phyloP scores from a whole-genome alignment of 345 rosid genomes.

The Adansonia digitata region DNA sequence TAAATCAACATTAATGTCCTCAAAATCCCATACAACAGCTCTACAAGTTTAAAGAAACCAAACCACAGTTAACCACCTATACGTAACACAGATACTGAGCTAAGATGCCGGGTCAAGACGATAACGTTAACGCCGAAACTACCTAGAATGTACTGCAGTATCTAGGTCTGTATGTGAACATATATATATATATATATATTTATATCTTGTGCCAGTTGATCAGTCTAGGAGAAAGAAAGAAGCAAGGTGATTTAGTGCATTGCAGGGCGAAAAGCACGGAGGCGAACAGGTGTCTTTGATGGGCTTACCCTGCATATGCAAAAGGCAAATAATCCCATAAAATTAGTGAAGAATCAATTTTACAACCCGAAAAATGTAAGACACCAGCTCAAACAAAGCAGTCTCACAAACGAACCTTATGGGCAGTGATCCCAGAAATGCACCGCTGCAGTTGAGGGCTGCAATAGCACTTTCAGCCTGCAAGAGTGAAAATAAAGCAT shows the following conservation, averaged over 20 bases:
- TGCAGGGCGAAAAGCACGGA: slow-evolving; percentile 49
- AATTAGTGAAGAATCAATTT: neutral
- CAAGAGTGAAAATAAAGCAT: slow-evolving; percentile 11
- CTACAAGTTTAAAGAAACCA: slow-evolving; percentile 20
- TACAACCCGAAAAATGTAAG: neutral
- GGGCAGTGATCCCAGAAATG: slow-evolving; percentile 64
- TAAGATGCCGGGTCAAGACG: slow-evolving; percentile 14
- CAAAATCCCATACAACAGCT: slow-evolving; percentile 34
- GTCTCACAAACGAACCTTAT: slow-evolving; percentile 49
- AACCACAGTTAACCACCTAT: slow-evolving; percentile 17
- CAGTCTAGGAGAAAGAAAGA: slow-evolving; percentile 22
- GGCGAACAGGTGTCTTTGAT: slow-evolving; percentile 95
- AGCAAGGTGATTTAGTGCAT: slow-evolving; percentile 23
- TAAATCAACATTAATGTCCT: slow-evolving; percentile 34
- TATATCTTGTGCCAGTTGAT: slow-evolving; percentile 19
- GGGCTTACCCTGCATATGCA: slow-evolving; percentile 75
- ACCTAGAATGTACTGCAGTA: slow-evolving; percentile 27
- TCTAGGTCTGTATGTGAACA: no score
- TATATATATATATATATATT: slow-evolving; percentile 7
- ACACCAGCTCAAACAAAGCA: neutral
- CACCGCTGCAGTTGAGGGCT: slow-evolving; percentile 4
- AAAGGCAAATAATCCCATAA: neutral
- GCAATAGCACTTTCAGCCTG: slow-evolving; percentile 91
- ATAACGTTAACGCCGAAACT: slow-evolving; percentile 23
- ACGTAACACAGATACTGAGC: slow-evolving; percentile 31